Evolutionary conservation across 2,329 filamentous ascomycete species (phyloP), one percentile per base, ranked within the genome.

Genomic region (Neonectria sp.): DNA sequence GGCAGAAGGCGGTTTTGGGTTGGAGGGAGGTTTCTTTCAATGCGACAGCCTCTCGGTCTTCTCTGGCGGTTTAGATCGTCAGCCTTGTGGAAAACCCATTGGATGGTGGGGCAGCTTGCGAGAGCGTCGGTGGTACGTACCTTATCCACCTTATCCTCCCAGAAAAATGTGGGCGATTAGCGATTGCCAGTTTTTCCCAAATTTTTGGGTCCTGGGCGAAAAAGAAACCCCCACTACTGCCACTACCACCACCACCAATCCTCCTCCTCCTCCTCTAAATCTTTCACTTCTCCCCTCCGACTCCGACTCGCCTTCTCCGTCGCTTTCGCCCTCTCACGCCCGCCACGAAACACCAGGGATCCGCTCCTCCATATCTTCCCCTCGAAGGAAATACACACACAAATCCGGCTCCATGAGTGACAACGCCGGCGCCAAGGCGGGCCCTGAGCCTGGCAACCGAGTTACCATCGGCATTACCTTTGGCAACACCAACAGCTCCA

Each of bases 401-500:
- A 46, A 71, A 66, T 67, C 67, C 70, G 65, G 67, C 57, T 68
- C 73, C 68, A 88, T 88, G 86, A 82, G 83, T 81, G 84, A 85
- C 67, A 84, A 82, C 75, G 81, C 78, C 71, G 80, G 79, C 66
- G 77, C 77, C 66, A 81, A 82, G 78, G 68, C 82, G 72, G 83
- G 81, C 78, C 79, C 83, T 68, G 83, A 86, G 82, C 89, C 89
- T 58, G 84, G 82, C 75, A 86, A 91, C 75, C 87, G 90, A 76
- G 86, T 88, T 77, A 94, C 92, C 80, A 98, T 99, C 84, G 96
- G 96, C 81, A 95, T 99, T 80, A 93, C 95, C 74, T 98, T 98
- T 87, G 96, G 96, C 84, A 99, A 98, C 87, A 95, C 95, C 69
- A 97, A 97, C 91, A 97, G 94, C 86, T 98, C 95, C 68, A 98